Percentiles rank a stretch among this genome's conserved stretches.
phyloP scores from a whole-genome alignment of 441 rosid genomes.

The Pelargonium myrrhifolium region DNA sequence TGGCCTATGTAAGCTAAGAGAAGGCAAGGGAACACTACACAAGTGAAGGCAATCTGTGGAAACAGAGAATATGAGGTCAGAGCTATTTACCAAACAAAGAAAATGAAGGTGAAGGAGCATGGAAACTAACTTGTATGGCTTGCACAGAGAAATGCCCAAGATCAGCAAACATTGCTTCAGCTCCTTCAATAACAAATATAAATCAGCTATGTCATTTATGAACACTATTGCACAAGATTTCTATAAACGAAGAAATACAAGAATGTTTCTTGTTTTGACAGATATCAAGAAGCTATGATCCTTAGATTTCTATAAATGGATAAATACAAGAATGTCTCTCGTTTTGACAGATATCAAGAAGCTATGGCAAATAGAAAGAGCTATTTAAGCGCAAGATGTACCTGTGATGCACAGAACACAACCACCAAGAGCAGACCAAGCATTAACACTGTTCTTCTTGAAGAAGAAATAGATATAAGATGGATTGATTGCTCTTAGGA shows the following conservation, averaged over 20 bases:
- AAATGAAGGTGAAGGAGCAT: slow-evolving; percentile 12
- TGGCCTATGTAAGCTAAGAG: slow-evolving; percentile 92
- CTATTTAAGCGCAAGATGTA: too few species aligned
- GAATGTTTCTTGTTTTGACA: background rate
- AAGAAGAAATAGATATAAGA: slow-evolving; percentile 69
- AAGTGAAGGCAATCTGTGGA: slow-evolving; percentile 70
- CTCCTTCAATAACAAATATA: slow-evolving; percentile 42
- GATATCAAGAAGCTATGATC: too few species aligned
- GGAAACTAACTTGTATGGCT: slow-evolving; percentile 61
- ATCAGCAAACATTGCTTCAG: slow-evolving; percentile 99
- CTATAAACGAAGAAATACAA: background rate
- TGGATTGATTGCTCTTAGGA: slow-evolving; percentile 79
- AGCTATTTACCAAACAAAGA: slow-evolving; percentile 8
- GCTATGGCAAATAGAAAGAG: too few species aligned
- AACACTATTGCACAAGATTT: too few species aligned
- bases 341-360: slow-evolving; percentile 4
- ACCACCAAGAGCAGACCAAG: slow-evolving; percentile 97
- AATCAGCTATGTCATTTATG: slow-evolving; percentile 2
- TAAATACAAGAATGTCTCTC: too few species aligned
- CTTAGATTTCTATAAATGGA: too few species aligned
- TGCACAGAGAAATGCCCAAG: slow-evolving; percentile 84
- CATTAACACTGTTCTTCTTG: slow-evolving; percentile 59
- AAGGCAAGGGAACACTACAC: slow-evolving; percentile 88
- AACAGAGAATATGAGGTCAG: slow-evolving; percentile 8
- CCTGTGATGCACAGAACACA: slow-evolving; percentile 95